A percentile compares a stretch with the other conserved stretches of the same genome.
phyloP scores from a whole-genome alignment of 371 early-diverging fungal genomes.

The Mortierella sp. region DNA sequence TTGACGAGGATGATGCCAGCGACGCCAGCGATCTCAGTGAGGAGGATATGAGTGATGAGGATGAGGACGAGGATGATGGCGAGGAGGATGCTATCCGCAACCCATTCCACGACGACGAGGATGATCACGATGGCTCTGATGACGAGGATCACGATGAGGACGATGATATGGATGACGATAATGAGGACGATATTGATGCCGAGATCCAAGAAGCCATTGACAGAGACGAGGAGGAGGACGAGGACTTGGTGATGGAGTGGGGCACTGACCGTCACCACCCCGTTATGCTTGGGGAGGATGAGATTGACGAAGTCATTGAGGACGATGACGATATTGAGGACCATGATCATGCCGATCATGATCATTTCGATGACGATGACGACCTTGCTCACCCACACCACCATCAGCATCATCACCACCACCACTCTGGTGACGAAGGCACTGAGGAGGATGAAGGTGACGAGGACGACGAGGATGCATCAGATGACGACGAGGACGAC shows the following conservation, averaged over 20 bases:
- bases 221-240: slow-evolving; percentile 15
- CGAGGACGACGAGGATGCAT: slow-evolving; percentile 64
- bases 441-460: slow-evolving; percentile 63
- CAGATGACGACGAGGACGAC: slow-evolving; percentile 59
- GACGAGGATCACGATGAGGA: slow-evolving; percentile 66
- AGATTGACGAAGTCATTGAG: slow-evolving; percentile 53
- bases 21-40: slow-evolving; percentile 38
- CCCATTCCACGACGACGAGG: slow-evolving; percentile 57
- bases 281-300: slow-evolving; percentile 8
- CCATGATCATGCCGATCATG: background rate
- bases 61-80: slow-evolving; percentile 68
- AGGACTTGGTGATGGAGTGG: slow-evolving; percentile 52
- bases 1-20: slow-evolving; percentile 8
- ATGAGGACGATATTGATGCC: slow-evolving; percentile 33
- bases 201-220: slow-evolving; percentile 25
- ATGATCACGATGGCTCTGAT: slow-evolving; percentile 19
- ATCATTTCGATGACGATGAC: slow-evolving; percentile 47
- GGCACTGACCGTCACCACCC: slow-evolving; percentile 35
- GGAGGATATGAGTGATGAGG: slow-evolving; percentile 76
- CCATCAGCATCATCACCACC: slow-evolving; percentile 38
- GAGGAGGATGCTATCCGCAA: slow-evolving; percentile 73
- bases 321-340: slow-evolving; percentile 47
- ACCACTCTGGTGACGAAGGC: slow-evolving; percentile 56
- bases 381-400: slow-evolving; percentile 56
- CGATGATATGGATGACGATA: slow-evolving; percentile 70